Percentiles rank a stretch among this genome's conserved stretches.
These are phyloP conservation scores for Saccharomyces hybrid DNA, from an alignment of 1,139 yeast genomes.

Conservation along the genomic window DNA sequence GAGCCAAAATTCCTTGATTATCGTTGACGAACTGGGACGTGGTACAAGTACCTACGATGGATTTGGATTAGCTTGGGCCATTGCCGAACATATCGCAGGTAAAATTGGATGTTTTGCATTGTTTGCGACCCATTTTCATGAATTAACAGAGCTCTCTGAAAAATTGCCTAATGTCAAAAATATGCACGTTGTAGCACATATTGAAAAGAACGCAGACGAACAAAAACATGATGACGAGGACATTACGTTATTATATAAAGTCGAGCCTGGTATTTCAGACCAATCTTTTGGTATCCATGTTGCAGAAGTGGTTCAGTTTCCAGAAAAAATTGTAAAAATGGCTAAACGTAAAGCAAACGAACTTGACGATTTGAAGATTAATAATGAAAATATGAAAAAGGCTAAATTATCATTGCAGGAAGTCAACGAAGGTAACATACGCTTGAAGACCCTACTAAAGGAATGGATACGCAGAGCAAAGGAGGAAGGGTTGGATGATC, in stretches of 20 bases:
- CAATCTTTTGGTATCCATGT: constrained; percentile 97
- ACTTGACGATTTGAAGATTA: constrained; percentile 59
- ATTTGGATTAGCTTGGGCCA: constrained; percentile 95
- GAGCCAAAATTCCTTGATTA: constrained; percentile 71
- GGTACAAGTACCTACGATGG: constrained; percentile 98
- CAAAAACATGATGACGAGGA: constrained; percentile 43
- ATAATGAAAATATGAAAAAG: constrained; percentile 37
- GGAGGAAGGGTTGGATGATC: constrained; percentile 28
- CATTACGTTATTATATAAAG: constrained; percentile 81
- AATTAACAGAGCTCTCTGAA: constrained; percentile 70
- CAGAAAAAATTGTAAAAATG: constrained; percentile 80
- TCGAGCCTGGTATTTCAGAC: constrained; percentile 86
- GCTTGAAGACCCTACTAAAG: constrained; percentile 48
- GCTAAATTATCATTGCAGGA: constrained; percentile 50
- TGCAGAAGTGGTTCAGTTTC: constrained; percentile 91
- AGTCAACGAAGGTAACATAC: constrained; percentile 47
- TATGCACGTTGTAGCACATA: constrained; percentile 89
- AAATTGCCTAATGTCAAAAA: constrained; percentile 59
- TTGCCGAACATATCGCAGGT: constrained; percentile 73
- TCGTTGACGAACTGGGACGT: constrained; percentile 91
- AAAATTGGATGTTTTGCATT: constrained; percentile 69
- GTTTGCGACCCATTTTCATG: constrained; percentile 97
- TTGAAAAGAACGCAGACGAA: constrained; percentile 38
- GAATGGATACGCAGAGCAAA: constrained; percentile 53
- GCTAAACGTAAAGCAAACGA: constrained; percentile 91